These are phyloP conservation scores for Biscogniauxia marginata DNA, from an alignment of 2,329 filamentous ascomycete species.

Conservation along the genomic window DNA sequence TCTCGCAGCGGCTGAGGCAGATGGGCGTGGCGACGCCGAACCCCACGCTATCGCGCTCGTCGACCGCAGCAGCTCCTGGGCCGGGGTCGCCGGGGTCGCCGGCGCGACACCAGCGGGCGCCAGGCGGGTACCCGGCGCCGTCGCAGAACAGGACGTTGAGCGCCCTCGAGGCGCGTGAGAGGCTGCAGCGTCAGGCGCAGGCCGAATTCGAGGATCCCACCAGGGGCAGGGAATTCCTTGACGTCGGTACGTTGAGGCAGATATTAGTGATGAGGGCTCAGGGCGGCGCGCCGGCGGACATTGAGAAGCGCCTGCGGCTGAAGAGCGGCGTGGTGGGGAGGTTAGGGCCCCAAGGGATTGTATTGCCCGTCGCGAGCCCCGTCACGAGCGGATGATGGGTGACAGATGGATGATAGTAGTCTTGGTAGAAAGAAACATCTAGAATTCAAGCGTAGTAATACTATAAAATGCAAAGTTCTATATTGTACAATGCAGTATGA, in stretches of 20 bases:
- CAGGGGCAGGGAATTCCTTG: conserved; percentile 45
- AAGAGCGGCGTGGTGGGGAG: conserved; percentile 44
- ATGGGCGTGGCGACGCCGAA: conserved; percentile 57
- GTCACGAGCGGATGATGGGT: not conserved
- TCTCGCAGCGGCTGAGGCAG: conserved; percentile 50
- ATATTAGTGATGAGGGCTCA: conserved; percentile 43
- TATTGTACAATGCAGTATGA: too few species aligned
- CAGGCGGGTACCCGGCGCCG: conserved; percentile 22
- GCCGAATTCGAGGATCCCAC: conserved; percentile 43
- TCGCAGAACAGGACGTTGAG: conserved; percentile 46
- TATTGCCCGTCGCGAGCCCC: conserved; percentile 38
- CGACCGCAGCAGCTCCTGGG: conserved; percentile 36
- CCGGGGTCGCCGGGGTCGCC: too few species aligned
- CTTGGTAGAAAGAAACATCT: too few species aligned
- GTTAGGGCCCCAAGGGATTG: conserved; percentile 42
- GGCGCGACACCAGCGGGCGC: too few species aligned
- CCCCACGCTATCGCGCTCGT: conserved; percentile 53
- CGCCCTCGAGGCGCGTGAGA: conserved; percentile 48
- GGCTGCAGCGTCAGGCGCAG: conserved; percentile 43
- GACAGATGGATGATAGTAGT: not conserved
- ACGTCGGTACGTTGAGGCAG: conserved; percentile 47
- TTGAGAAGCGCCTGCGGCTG: conserved; percentile 48
- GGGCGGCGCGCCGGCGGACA: conserved; percentile 38
- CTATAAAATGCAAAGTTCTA: too few species aligned
- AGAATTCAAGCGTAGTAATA: too few species aligned